These are phyloP conservation scores for Chamaecrista fasciculata DNA, from an alignment of 306 rosid species.

Conservation along the genomic window DNA sequence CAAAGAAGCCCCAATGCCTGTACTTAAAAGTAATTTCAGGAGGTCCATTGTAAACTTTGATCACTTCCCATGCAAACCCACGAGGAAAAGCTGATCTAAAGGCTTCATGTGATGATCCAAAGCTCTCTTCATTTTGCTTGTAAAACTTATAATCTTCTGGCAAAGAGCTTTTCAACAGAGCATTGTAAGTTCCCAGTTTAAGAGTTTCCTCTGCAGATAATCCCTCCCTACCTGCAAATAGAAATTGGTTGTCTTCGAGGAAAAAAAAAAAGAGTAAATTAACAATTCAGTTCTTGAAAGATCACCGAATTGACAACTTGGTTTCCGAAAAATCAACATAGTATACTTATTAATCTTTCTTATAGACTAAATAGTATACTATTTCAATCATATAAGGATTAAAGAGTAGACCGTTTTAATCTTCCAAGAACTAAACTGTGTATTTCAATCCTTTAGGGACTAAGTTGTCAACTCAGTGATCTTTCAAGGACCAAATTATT, in stretches of 20 bases:
- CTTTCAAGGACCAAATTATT: no score
- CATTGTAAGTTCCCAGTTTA: slow-evolving; percentile 62
- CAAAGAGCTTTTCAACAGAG: slow-evolving; percentile 55
- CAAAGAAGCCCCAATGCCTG: slow-evolving; percentile 87
- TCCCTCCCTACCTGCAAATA: slow-evolving; percentile 61
- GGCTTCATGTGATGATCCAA: slow-evolving; percentile 67
- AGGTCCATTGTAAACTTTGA: slow-evolving; percentile 60
- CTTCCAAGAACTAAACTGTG: no score
- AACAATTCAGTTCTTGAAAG: no score
- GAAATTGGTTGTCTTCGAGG: neutral
- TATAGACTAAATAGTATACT: no score
- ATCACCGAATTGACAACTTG: no score
- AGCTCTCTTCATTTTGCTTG: slow-evolving; percentile 62
- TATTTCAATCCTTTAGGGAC: no score
- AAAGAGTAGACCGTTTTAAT: no score
- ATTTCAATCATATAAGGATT: no score
- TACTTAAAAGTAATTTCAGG: slow-evolving; percentile 71
- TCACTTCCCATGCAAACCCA: slow-evolving; percentile 90
- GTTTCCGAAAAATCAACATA: no score
- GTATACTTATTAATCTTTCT: no score
- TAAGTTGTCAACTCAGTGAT: no score
- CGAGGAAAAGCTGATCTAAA: slow-evolving; percentile 65
- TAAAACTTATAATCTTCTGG: slow-evolving; percentile 52
- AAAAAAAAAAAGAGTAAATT: no score
- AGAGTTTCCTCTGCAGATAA: slow-evolving; percentile 62